Evolutionary conservation across 805 yeast species (phyloP), one percentile per base, ranked within the genome.

Genomic region (Scheffersomyces stipitis): DNA sequence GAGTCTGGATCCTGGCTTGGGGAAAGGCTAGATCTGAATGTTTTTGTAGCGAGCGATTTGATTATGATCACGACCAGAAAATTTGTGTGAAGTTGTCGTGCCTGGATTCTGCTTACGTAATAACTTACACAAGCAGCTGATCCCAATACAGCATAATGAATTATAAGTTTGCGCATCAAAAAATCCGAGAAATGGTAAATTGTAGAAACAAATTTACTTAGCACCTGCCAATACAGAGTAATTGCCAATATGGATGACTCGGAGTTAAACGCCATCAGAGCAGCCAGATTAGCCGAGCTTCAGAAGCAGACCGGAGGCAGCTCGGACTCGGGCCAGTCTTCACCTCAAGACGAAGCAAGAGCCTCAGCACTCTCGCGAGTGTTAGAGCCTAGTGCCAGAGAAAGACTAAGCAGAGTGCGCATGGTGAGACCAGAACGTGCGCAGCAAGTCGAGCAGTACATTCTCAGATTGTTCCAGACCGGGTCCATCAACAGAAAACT

Each of bases 381-480:
- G 15, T 69, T 93, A 30, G 86, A 86, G 38, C 81, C 91, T 8
- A 78, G 75, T 34, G 99, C 98, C 1, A 73, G 95, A 31, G 97
- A 91, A 54, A 73, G 99, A 41, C 70, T 91, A 31, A 78, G 90
- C 14, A 72, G 99, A 40, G 95, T 91, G 14, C 69, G 88, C 18
- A 75, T 93, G 56, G 99, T 91, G 30, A 79, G 90, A 54, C 95
- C 95, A 2, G 98, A 93, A 36, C 72, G 97, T 38, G 98, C 95
- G 1, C 75, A 76, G 34, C 86, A 89, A 3, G 97, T 89, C 10
- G 97, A 91, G 52, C 80, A 82, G 44, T 80, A 91, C 50, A 65
- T 91, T 30, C 64, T 84, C 18, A 78, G 81, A 49, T 64, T 91
- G 58, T 85, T 81, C 6, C 78, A 80, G 42, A 73, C 84, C 46